A percentile compares a stretch with the other conserved stretches of the same genome.
phyloP scores from a whole-genome alignment of 164 flowering plant genomes.

The Liriodendron chinense region DNA sequence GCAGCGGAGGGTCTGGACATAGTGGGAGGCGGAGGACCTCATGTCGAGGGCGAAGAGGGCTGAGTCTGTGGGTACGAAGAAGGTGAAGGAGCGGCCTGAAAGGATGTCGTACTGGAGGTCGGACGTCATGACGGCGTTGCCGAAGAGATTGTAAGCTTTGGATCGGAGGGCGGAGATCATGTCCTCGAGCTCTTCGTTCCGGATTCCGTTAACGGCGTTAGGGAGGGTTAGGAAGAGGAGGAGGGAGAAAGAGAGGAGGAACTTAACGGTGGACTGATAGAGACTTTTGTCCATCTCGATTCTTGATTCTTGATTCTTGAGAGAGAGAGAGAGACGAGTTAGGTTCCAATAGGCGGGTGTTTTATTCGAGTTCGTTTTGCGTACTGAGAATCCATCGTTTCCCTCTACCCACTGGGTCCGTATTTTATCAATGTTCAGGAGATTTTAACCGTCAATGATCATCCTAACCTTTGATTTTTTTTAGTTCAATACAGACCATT shows the following conservation, averaged over 20 bases:
- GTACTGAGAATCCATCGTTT: no score
- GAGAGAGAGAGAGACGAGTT: no score
- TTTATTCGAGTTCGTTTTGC: no score
- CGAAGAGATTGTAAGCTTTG: conserved; percentile 29
- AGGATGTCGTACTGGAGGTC: conserved; percentile 25
- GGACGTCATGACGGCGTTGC: conserved; percentile 27
- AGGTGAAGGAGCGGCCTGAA: conserved; percentile 21
- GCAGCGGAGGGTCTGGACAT: conserved; percentile 29
- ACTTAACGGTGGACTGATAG: no score
- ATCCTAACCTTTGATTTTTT: no score
- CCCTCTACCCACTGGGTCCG: no score
- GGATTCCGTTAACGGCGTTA: conserved; percentile 3
- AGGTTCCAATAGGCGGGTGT: no score
- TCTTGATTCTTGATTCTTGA: no score
- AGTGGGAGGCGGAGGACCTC: conserved; percentile 22
- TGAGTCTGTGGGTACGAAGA: conserved; percentile 36
- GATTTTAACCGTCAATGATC: no score
- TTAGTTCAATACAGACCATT: no score
- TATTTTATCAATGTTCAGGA: no score
- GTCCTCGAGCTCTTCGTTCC: conserved; percentile 17
- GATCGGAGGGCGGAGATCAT: conserved; percentile 18
- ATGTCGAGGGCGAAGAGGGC: conserved; percentile 37
- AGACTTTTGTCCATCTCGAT: no score
- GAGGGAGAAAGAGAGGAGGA: background rate
- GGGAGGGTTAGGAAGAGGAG: background rate